Conservation (phyloP, 176 grass and related monocot genomes). For the Bonia amplexicaulis region DNA sequence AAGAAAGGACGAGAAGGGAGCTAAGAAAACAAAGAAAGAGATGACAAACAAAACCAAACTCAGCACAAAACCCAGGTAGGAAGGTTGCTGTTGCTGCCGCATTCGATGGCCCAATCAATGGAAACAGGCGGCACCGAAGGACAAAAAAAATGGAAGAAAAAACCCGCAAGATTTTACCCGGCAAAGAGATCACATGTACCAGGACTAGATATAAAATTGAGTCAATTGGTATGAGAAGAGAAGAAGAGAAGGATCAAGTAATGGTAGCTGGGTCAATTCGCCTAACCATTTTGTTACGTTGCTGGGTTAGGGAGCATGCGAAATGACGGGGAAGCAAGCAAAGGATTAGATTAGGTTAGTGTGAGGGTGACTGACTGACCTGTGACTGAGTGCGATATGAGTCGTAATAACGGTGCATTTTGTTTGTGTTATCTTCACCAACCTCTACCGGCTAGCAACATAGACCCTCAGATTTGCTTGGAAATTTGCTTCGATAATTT, state of each 20-base stretch:
- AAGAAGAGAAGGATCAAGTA: neutral
- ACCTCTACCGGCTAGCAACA: neutral
- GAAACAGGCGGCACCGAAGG: neutral
- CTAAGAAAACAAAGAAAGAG: neutral
- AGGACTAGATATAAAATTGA: neutral
- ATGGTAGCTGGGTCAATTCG: neutral
- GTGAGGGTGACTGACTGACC: neutral
- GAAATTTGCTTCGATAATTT: neutral
- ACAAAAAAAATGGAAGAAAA: neutral
- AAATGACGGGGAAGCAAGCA: neutral
- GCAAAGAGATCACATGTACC: neutral
- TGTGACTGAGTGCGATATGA: neutral
- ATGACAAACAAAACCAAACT: conserved; percentile 9
- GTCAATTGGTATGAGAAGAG: neutral
- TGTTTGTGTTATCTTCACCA: neutral
- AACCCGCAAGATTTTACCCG: neutral
- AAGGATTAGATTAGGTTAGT: neutral
- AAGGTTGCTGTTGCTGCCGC: neutral
- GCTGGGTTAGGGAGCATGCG: neutral
- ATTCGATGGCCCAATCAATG: neutral
- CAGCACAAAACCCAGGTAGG: conserved; percentile 8
- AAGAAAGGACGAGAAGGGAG: neutral
- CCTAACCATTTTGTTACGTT: neutral
- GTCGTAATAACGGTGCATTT: neutral
- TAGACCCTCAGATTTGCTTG: neutral